phyloP scores from a whole-genome alignment of 768 basidiomycete species.

The Serendipita vermifera region DNA sequence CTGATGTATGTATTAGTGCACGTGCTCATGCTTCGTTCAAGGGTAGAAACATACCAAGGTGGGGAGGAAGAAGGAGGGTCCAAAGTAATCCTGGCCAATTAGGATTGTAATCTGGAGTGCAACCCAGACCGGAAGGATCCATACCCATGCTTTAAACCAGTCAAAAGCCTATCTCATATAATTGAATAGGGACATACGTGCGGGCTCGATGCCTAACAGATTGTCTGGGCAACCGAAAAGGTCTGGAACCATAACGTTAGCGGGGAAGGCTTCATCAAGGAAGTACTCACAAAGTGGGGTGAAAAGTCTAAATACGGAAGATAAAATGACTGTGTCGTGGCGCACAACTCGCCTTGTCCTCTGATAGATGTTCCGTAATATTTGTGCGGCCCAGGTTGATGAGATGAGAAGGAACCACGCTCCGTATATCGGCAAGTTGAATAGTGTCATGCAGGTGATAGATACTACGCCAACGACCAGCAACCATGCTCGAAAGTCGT shows the following conservation, averaged over 20 bases:
- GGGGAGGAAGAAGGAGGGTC: constrained; percentile 1
- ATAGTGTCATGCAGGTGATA: background rate
- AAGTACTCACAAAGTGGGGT: background rate
- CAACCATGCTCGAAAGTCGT: background rate
- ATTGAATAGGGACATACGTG: background rate
- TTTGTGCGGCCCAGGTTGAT: background rate
- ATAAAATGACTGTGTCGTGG: constrained; percentile 5
- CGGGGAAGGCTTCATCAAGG: background rate
- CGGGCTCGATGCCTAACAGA: background rate
- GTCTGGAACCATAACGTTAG: background rate
- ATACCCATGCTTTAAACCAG: background rate
- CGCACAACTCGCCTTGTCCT: background rate
- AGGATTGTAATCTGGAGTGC: background rate
- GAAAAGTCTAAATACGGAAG: constrained; percentile 2
- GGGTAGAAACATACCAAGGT: background rate
- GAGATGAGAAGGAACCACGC: constrained; percentile 1
- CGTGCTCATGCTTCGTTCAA: background rate
- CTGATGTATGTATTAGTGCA: background rate
- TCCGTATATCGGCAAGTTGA: background rate
- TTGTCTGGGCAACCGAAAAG: background rate
- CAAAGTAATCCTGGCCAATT: constrained; percentile 6
- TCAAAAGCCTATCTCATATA: background rate
- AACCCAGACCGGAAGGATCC: background rate
- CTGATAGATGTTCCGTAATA: background rate
- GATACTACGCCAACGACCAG: background rate